These are phyloP conservation scores for Raphanus raphanistrum DNA, from an alignment of 345 rosid species.

Conservation along the genomic window DNA sequence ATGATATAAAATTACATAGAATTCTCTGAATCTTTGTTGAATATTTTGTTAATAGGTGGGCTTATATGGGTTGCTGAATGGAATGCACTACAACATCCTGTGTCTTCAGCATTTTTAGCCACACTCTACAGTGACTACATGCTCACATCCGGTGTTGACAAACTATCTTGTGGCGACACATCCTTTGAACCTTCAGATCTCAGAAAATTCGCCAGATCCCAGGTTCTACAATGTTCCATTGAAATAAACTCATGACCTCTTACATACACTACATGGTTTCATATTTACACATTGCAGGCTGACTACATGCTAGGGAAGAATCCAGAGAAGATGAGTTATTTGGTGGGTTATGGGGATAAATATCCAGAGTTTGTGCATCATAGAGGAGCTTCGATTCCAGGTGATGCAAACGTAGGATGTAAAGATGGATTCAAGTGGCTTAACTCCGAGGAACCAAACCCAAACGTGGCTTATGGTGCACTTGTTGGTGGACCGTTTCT, in stretches of 20 bases:
- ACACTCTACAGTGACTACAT: constrained; percentile 79
- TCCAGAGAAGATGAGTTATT: constrained; percentile 39
- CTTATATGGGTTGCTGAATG: constrained; percentile 81
- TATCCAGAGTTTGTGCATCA: constrained; percentile 81
- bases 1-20: not conserved
- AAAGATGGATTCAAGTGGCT: constrained; percentile 84
- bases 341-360: constrained; percentile 40
- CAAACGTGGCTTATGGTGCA: constrained; percentile 77
- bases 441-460: constrained; percentile 61
- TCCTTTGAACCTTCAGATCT: constrained; percentile 63
- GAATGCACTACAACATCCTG: constrained; percentile 75
- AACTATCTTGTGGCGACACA: constrained; percentile 55
- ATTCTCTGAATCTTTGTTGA: not conserved
- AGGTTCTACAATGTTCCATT: constrained; percentile 47
- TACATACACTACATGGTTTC: not conserved
- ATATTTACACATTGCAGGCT: constrained; percentile 24
- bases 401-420: constrained; percentile 54
- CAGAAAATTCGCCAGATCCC: constrained; percentile 70
- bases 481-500: constrained; percentile 81
- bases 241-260: not conserved
- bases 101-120: constrained; percentile 85
- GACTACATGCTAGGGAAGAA: constrained; percentile 40
- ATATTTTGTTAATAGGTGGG: constrained; percentile 53
- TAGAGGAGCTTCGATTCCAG: constrained; percentile 89
- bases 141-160: constrained; percentile 50